These are phyloP conservation scores for Parmelia sp. DNA, from an alignment of 495 filamentous ascomycete genomes.

Conservation along the genomic window DNA sequence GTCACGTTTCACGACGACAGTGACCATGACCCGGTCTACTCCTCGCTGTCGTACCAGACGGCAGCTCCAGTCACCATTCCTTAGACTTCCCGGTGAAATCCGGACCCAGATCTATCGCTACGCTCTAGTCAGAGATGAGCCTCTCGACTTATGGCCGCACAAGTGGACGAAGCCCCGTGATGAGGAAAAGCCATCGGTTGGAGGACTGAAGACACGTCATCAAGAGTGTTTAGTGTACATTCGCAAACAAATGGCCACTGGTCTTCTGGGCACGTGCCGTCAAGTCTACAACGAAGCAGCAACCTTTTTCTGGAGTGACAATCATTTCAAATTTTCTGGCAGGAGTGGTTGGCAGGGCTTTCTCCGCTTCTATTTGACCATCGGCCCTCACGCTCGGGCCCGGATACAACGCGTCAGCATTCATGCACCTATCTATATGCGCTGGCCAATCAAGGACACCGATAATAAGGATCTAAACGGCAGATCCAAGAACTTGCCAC, in stretches of 20 bases:
- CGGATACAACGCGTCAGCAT: constrained; percentile 21
- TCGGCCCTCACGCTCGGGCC: constrained; percentile 22
- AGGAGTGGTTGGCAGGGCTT: constrained; percentile 26
- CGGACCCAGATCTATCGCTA: constrained; percentile 37
- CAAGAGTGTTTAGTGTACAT: constrained; percentile 22
- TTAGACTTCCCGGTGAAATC: constrained; percentile 36
- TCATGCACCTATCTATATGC: constrained; percentile 24
- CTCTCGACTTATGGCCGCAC: constrained; percentile 27
- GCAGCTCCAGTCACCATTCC: constrained; percentile 31
- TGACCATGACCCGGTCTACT: constrained; percentile 6
- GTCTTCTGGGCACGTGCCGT: constrained; percentile 23
- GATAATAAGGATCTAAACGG: constrained; percentile 25
- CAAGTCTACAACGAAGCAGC: constrained; percentile 22
- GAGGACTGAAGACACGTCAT: constrained; percentile 20
- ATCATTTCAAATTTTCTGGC: constrained; percentile 23
- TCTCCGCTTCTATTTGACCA: constrained; percentile 26
- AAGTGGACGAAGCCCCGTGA: constrained; percentile 19
- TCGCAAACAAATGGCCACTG: constrained; percentile 24
- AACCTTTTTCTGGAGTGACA: constrained; percentile 21
- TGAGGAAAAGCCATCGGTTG: constrained; percentile 6
- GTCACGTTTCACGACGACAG: neutral
- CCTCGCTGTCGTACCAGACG: constrained; percentile 17
- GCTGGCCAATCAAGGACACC: constrained; percentile 21
- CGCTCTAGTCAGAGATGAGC: constrained; percentile 23
- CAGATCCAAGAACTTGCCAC: constrained; percentile 24